phyloP scores from a whole-genome alignment of 2,329 filamentous ascomycete genomes.

The Monilinia fructigena region DNA sequence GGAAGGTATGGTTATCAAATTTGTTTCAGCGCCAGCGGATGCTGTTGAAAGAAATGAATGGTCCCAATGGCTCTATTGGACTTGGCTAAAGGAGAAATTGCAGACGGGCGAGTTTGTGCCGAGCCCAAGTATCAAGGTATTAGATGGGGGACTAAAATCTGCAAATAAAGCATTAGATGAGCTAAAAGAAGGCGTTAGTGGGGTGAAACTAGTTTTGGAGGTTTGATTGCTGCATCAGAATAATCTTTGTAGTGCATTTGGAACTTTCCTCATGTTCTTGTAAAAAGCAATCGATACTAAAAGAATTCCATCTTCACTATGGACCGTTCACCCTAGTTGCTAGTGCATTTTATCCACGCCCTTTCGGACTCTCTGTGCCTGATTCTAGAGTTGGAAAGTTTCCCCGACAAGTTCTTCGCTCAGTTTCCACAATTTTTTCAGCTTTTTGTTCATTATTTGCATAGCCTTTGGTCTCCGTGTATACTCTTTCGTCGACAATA shows the following conservation, averaged over 20 bases:
- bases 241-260: constrained; percentile 4
- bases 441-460: constrained; percentile 2
- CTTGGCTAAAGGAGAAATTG: constrained; percentile 37
- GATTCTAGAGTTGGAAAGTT: not conserved
- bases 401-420: constrained; percentile 3
- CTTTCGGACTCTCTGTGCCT: not conserved
- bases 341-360: not conserved
- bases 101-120: constrained; percentile 35
- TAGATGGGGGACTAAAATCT: constrained; percentile 42
- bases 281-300: not conserved
- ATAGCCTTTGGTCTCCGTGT: not conserved
- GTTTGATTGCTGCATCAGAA: constrained; percentile 5
- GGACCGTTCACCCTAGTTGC: not conserved
- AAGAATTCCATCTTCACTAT: not conserved
- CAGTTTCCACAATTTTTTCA: not conserved
- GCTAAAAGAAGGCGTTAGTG: constrained; percentile 45
- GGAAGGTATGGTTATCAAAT: constrained; percentile 13
- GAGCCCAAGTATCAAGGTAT: constrained; percentile 42
- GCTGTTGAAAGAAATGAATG: constrained; percentile 42
- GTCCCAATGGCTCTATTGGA: constrained; percentile 5
- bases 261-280: not conserved
- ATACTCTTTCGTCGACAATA: not conserved
- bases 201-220: constrained; percentile 43
- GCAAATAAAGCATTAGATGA: constrained; percentile 43
- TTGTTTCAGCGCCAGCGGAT: constrained; percentile 50